phyloP scores from a whole-genome alignment of 768 basidiomycete genomes.

The Dictyophora rubrovolvata region DNA sequence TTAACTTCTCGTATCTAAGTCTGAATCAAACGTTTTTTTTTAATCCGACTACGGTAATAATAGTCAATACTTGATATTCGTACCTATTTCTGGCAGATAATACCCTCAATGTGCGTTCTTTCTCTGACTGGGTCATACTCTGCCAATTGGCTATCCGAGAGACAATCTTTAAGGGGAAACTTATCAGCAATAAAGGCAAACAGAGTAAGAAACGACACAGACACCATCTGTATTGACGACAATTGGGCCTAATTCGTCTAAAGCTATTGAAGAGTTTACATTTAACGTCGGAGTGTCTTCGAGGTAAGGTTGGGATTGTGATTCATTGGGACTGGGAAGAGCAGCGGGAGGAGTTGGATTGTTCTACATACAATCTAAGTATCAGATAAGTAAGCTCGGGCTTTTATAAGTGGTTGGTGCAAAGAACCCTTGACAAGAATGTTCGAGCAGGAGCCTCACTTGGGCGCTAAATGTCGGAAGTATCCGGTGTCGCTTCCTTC shows the following conservation, averaged over 20 bases:
- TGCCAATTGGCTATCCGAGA: slow-evolving; percentile 60
- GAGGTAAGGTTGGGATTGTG: background rate
- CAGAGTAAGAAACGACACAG: slow-evolving; percentile 15
- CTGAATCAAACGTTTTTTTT: background rate
- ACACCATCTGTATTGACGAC: slow-evolving; percentile 63
- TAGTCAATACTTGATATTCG: slow-evolving; percentile 5
- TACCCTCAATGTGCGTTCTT: slow-evolving; percentile 45
- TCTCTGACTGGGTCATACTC: slow-evolving; percentile 45
- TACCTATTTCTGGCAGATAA: slow-evolving; percentile 44
- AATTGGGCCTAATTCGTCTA: slow-evolving; percentile 55
- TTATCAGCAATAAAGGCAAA: background rate
- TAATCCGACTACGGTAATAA: background rate
- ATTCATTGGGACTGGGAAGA: background rate
- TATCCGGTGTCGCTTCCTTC: background rate
- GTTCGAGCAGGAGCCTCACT: no score
- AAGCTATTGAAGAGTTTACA: slow-evolving; percentile 26
- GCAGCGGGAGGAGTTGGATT: background rate
- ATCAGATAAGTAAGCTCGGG: no score
- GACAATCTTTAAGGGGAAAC: slow-evolving; percentile 34
- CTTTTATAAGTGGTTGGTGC: no score
- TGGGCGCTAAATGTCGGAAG: no score
- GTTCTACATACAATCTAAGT: no score
- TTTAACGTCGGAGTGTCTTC: background rate
- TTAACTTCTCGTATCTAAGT: background rate
- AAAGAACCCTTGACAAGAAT: no score